Evolutionary conservation across 2,329 filamentous ascomycete species (phyloP).

Genomic region (Botrytis squamosa): DNA sequence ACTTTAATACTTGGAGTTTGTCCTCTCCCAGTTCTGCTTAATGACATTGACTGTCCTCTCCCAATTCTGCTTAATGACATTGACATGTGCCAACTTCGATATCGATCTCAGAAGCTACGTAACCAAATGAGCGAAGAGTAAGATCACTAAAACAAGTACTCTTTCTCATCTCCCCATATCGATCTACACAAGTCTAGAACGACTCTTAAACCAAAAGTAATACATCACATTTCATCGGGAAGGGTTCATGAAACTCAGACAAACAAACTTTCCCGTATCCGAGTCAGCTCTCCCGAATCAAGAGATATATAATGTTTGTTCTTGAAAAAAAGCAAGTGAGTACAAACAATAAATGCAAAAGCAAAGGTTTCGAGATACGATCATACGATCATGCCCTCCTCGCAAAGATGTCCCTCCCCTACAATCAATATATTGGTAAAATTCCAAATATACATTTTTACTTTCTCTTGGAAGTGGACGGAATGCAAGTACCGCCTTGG

Average conservation of each 20-base stretch:
- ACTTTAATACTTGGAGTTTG: constrained; percentile 9
- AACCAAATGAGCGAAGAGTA: not conserved
- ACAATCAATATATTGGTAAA: not conserved
- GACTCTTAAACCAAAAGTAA: not conserved
- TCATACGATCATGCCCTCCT: not conserved
- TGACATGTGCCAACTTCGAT: not conserved
- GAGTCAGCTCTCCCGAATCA: constrained; percentile 11
- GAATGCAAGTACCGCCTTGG: not conserved
- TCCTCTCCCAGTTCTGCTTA: too few relatives aligned
- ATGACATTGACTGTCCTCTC: not conserved
- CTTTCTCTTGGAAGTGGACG: not conserved
- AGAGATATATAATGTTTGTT: not conserved
- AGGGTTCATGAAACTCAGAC: constrained; percentile 10
- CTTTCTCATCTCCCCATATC: not conserved
- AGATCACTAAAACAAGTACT: not conserved
- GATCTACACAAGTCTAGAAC: constrained; percentile 2
- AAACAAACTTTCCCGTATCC: constrained; percentile 13
- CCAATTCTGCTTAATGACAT: not conserved
- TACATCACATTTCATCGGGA: constrained; percentile 15
- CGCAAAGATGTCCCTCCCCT: not conserved
- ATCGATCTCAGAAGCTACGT: not conserved
- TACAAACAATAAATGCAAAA: constrained; percentile 7
- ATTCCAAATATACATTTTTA: constrained; percentile 1
- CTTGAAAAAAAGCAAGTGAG: constrained; percentile 14
- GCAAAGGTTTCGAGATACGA: not conserved